Evolutionary conservation across 495 filamentous ascomycete genomes (phyloP).

Genomic region (Trichoderma asperelloides): DNA sequence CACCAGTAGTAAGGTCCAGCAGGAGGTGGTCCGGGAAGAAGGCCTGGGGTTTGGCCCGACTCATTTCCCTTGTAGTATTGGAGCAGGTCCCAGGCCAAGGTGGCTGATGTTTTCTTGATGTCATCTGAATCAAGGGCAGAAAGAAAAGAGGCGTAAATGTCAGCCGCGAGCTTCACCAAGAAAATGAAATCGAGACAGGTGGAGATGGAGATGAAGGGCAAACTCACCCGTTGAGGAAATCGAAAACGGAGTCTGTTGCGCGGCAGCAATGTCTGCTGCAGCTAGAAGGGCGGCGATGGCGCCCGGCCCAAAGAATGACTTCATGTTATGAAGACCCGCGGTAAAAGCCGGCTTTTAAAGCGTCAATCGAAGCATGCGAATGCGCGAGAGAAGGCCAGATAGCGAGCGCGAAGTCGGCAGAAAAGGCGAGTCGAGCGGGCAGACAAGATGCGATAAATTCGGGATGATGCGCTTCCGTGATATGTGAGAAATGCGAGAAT

Average conservation of each 20-base stretch:
- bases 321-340: not conserved
- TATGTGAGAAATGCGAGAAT: no score
- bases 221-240: not conserved
- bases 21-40: conserved; percentile 48
- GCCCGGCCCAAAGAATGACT: not conserved
- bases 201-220: not conserved
- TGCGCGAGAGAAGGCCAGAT: not conserved
- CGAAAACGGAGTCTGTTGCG: not conserved
- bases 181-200: not conserved
- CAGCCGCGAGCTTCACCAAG: not conserved
- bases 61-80: conserved; percentile 55
- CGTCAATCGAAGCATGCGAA: not conserved
- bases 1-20: conserved; percentile 51
- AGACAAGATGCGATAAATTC: no score
- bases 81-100: conserved; percentile 54
- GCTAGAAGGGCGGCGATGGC: not conserved
- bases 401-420: not conserved
- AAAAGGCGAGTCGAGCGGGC: not conserved
- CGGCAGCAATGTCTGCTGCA: not conserved
- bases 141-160: not conserved
- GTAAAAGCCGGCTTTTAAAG: not conserved
- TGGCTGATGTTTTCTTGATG: conserved; percentile 6
- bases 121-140: not conserved
- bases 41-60: conserved; percentile 52
- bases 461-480: no score